Percentiles rank a stretch among this genome's conserved stretches.
phyloP scores from a whole-genome alignment of 805 yeast genomes.

The Lachancea thermotolerans region DNA sequence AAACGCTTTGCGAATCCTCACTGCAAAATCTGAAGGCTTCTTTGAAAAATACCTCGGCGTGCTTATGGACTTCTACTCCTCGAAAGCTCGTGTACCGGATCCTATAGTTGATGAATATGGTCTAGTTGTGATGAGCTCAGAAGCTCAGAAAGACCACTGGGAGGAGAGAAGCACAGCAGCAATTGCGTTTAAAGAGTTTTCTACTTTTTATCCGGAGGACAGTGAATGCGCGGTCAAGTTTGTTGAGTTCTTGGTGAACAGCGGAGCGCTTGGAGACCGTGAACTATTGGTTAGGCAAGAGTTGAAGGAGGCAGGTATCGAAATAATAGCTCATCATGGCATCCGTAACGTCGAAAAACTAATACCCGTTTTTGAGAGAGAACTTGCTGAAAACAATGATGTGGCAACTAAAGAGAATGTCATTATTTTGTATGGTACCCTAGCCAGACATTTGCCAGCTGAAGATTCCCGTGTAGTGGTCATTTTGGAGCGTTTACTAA shows the following conservation, averaged over 20 bases:
- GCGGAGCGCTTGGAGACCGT: conserved; percentile 66
- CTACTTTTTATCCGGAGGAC: conserved; percentile 38
- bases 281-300: conserved; percentile 70
- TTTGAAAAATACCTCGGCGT: conserved; percentile 35
- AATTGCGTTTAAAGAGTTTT: conserved; percentile 49
- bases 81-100: conserved; percentile 65
- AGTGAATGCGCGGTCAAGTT: conserved; percentile 41
- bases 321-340: conserved; percentile 62
- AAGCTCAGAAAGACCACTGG: conserved; percentile 70
- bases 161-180: conserved; percentile 81
- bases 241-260: conserved; percentile 57
- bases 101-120: conserved; percentile 77
- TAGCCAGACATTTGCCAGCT: conserved; percentile 73
- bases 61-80: conserved; percentile 50
- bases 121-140: conserved; percentile 54
- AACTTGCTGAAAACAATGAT: conserved; percentile 35
- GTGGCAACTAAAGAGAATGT: conserved; percentile 66
- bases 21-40: conserved; percentile 20
- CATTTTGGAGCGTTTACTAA: conserved; percentile 62
- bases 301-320: conserved; percentile 83
- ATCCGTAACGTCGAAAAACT: conserved; percentile 58
- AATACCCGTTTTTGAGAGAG: conserved; percentile 73
- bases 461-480: conserved; percentile 58
- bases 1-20: conserved; percentile 40
- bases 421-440: conserved; percentile 82